Evolutionary conservation across 2,329 filamentous ascomycete genomes (phyloP).

Genomic region (Lecanicillium sp.): DNA sequence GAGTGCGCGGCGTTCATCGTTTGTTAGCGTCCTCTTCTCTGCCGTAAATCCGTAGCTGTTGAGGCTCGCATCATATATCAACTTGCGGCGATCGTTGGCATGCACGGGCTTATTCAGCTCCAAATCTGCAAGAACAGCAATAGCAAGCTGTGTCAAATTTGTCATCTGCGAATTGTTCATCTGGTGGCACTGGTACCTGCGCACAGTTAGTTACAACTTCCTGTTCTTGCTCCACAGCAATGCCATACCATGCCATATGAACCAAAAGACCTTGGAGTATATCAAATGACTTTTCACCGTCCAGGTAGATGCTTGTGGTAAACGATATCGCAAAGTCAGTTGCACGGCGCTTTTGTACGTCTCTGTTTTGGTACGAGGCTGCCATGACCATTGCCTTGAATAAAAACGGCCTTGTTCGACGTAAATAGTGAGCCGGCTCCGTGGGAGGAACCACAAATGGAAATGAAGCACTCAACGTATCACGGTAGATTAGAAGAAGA

Average conservation of each 20-base stretch:
- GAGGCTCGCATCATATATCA: constrained; percentile 1
- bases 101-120: constrained; percentile 6
- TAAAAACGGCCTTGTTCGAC: constrained; percentile 1
- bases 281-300: constrained; percentile 5
- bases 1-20: constrained; percentile 5
- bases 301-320: constrained; percentile 1
- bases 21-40: constrained; percentile 1
- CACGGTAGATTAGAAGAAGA: background rate
- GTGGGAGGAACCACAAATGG: constrained; percentile 2
- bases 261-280: constrained; percentile 2
- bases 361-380: constrained; percentile 2
- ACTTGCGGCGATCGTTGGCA: constrained; percentile 5
- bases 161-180: constrained; percentile 7
- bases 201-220: background rate
- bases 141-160: constrained; percentile 3
- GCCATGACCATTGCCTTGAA: constrained; percentile 8
- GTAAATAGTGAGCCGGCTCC: background rate
- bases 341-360: constrained; percentile 3
- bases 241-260: constrained; percentile 3
- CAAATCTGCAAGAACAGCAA: constrained; percentile 4
- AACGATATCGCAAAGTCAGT: constrained; percentile 4
- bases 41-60: constrained; percentile 4
- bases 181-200: constrained; percentile 7
- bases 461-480: background rate
- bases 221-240: too few species aligned